Base-by-base conservation (phyloP, 129 eudicot species). In the Lactuca saligna region DNA sequence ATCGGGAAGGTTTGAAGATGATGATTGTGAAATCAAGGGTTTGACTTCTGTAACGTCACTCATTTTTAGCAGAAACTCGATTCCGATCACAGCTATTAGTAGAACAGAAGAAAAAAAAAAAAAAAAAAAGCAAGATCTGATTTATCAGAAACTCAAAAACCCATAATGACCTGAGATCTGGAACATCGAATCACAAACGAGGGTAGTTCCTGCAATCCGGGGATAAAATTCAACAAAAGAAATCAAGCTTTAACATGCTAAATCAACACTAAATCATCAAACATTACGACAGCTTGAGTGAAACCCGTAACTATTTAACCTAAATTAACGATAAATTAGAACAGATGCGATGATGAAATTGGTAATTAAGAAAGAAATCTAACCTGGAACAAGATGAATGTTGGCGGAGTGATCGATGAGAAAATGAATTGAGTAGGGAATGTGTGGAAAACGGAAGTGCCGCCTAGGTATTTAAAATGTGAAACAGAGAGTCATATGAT, bases 1-100 rank as follows among this genome's bases (percentile, higher is more conserved):
- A 86, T 89, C 96, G n/a, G 96, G 94, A 42, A 86, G 90, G 68
- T 76, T 82, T 13, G 74, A 64, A 46, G 83, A 79, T 6, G 82
- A 56, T 9, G 96, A 81, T 65, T 81, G 76, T 51, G 82, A 77
- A 50, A 83, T 82, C 80, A 84, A 84, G 56, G 96, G 86, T 38
- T 81, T 82, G 67, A 70, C 78, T 61, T 75, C 67, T 48, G 83
- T 81, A 9, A 77, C 48, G 70, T 82, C 93, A 75, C 82, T 80
- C 95, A 87, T 87, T 71, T 71, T 48, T 86, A 12, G 15, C 56
- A 29, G 11, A 60, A 54, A 49, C 0, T 68, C 54, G 55, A 44
- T 55, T 49, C 39, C 29, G 31, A 65, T 48, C 7, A 39, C 62
- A 17, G 68, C 11, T 63, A 63, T 6, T 11, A 67, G 39, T 61